Evolutionary conservation across 176 grass and related monocot genomes (phyloP), one percentile per base, ranked within the genome.

Genomic region (Dactylis glomerata): DNA sequence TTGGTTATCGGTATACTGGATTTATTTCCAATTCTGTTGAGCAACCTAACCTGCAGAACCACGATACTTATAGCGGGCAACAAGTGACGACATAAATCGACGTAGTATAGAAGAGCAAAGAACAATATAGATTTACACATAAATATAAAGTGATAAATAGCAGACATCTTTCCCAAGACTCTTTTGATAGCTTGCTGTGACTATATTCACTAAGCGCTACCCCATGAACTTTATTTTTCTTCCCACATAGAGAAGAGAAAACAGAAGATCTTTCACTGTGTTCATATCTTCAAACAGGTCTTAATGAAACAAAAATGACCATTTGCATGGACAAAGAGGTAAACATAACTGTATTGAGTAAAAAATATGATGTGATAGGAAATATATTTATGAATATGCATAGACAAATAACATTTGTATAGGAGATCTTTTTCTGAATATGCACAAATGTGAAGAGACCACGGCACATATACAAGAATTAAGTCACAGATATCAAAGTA

Each of bases 41-140:
- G 37, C 44, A 83, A 51, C 54, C 74, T 78, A 83, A 51, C 54
- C 74, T 78, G 64, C 10, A 32, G 23, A 78, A 30, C 69, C 3
- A 16, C 3, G 8, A 83, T 47, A 61, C 17, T 28, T 47, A 83
- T 64, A 51, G 22, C 32, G 64, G 68, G 23, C 70, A 78, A 19
- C 52, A 73, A 68, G 10, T 10, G 61, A 28, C 76, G 15, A 0
- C 6, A 19, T 58, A 66, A 15, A 67, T 69, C 12, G 14, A 22
- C 28, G 68, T 47, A 76, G 13, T 76, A 11, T 73, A 51, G 24
- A 64, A 34, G 50, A 82, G 28, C 14, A 82, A 80, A 41, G 32
- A 8, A 30, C 30, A 81, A 17, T 81, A 74, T 30, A 71, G 8
- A 51, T 71, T 42, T 50, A 51, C 8, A 73, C 8, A 38, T n/a